A percentile compares a stretch with the other conserved stretches of the same genome.
Conservation (phyloP, 1,139 yeast species). For the Groenewaldozyma sp. region DNA sequence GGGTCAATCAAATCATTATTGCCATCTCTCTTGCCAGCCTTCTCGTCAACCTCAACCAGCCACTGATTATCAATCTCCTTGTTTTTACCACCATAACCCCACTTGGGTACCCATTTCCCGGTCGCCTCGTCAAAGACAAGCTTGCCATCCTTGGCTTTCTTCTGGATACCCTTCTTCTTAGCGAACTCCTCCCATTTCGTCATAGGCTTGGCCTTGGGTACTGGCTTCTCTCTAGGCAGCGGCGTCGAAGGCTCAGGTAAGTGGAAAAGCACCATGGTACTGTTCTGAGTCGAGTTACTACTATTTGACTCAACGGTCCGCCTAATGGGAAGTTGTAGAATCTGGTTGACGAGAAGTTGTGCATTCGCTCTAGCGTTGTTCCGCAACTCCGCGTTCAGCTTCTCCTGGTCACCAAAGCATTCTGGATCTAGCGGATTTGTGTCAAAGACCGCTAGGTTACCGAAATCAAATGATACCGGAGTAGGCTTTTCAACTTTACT, state of each 20-base stretch:
- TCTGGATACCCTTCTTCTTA: conserved; percentile 83
- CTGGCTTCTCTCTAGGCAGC: conserved; percentile 89
- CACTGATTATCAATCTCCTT: conserved; percentile 83
- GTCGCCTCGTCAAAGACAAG: conserved; percentile 80
- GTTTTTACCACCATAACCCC: conserved; percentile 96
- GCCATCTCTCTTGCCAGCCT: conserved; percentile 28
- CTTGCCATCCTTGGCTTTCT: conserved; percentile 86
- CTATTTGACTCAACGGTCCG: conserved; percentile 65
- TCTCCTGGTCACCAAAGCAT: conserved; percentile 48
- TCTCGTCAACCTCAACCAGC: conserved; percentile 90
- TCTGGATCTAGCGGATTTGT: conserved; percentile 71
- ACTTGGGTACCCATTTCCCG: conserved; percentile 95
- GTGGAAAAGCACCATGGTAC: conserved; percentile 72
- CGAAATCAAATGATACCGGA: conserved; percentile 78
- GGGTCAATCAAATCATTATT: conserved; percentile 81
- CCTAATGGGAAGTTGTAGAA: conserved; percentile 79
- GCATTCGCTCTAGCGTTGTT: conserved; percentile 76
- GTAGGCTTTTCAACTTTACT: conserved; percentile 74
- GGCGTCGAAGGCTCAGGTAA: conserved; percentile 77
- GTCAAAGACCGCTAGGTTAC: conserved; percentile 77
- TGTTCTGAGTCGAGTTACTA: conserved; percentile 52
- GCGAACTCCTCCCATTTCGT: conserved; percentile 98
- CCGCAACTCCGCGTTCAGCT: conserved; percentile 55
- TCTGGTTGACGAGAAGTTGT: conserved; percentile 82
- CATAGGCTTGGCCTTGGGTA: conserved; percentile 85